Base-by-base conservation (phyloP, 169 alveolate genomes). In the Plasmodium fragile region DNA sequence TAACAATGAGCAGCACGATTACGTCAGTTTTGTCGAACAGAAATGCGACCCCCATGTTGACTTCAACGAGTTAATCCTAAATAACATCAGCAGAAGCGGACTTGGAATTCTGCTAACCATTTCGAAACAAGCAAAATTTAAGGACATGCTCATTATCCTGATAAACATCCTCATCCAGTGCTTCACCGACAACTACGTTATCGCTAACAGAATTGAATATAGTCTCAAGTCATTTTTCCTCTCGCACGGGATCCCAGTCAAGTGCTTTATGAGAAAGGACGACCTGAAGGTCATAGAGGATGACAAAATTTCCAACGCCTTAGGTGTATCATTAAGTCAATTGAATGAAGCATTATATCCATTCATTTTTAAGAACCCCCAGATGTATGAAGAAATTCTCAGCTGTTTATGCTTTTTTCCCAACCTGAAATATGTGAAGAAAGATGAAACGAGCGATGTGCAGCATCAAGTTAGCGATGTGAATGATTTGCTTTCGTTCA, bases 291-390 rank as follows among this genome's bases (percentile, higher is more conserved):
- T 81, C 0, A 70, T 91, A 36, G 83, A 91, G 55, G 82, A 91
- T 53, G 13, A 4, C 6, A 41, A 91, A 10, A 30, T 91, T 49
- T 43, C 84, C 34, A 81, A 81, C 41, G 94, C 94, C 0, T 80
- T 91, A 72, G 94, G 94, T 13, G 94, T 91, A 36, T 91, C 94
- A 3, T 81, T 91, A 11, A 91, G 22, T 32, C 85, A 91, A 28
- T 55, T 91, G 45, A 91, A 91, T 81, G 84, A 91, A 73, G 92
- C 94, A 18, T 69, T 91, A 80, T 91, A 91, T 30, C 94, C 91
- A 41, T 81, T 81, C 49, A 91, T 91, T 1, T 91, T 91, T 91
- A 91, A 81, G 82, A 91, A 91, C 43, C 94, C 94, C 49, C 94
- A 91, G 36, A 65, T 91, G 69, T 91, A 91, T 91, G 94, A 91